Base-by-base conservation (phyloP, 495 filamentous ascomycete genomes). In the Hypoxylon intermedium region DNA sequence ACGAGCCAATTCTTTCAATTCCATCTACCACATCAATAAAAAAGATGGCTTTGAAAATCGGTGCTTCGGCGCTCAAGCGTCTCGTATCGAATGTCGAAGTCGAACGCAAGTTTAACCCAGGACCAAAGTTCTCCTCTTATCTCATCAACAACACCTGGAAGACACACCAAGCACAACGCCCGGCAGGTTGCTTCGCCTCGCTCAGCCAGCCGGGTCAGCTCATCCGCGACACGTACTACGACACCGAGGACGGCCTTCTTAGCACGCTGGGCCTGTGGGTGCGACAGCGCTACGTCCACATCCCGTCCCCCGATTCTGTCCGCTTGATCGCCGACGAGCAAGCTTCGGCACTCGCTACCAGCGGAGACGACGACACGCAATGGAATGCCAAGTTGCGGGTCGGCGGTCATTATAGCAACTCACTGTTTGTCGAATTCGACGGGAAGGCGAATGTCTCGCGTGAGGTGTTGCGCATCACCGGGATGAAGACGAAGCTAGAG, bases 171-270 rank as follows among this genome's bases (percentile, higher is more conserved):
- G 4, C 37, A 20, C 46, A 21, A 44, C 11, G 7, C 5, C 9
- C 9, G 12, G n/a, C 9, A 15, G 26, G 9, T 5, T n/a, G 31
- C 18, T 63, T 63, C 28, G 26, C 24, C 42, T 12, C 37, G 3
- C 0, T 53, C 0, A 33, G 12, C 0, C 47, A 53, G 5, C 53
- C 60, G 1, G 19, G 16, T 0, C 24, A 58, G 26, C 16, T 58
- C 3, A 63, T 64, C 30, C 54, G 54, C 28, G 60, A 64, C 37
- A 64, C 47, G 0, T 64, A 64, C 43, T 64, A 64, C 48, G 60
- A 64, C 49, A 64, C 54, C 1, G 42, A 50, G 19, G 47, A 54
- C 16, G 36, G 13, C 5, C 54, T 20, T n/a, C 60, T 64, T 3
- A 24, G 49, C 21, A 33, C 33, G 7, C 43, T 64, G 5, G 60